phyloP scores from a whole-genome alignment of 1,284 basidiomycete species.

The Sparassis latifolia region DNA sequence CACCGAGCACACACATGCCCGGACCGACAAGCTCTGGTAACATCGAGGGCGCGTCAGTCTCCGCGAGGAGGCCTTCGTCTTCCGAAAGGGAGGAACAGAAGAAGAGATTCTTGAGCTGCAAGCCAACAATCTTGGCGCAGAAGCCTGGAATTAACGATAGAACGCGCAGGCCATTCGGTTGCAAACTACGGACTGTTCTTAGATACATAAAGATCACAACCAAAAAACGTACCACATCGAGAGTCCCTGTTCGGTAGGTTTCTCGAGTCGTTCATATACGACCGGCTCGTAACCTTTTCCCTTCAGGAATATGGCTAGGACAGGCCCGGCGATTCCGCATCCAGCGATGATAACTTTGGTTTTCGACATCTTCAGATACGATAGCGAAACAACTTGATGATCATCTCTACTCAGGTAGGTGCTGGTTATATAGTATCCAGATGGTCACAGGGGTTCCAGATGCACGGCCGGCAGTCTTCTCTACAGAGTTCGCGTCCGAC shows the following conservation, averaged over 20 bases:
- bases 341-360: conserved; percentile 36
- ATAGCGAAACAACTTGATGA: too few relatives aligned
- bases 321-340: conserved; percentile 39
- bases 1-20: conserved; percentile 20
- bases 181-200: conserved; percentile 24
- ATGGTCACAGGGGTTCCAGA: too few relatives aligned
- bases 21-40: conserved; percentile 17
- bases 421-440: too few relatives aligned
- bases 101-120: conserved; percentile 17
- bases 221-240: conserved; percentile 26
- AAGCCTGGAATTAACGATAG: conserved; percentile 35
- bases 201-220: too few relatives aligned
- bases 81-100: conserved; percentile 27
- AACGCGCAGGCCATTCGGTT: conserved; percentile 36
- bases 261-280: conserved; percentile 33
- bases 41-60: conserved; percentile 14
- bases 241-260: conserved; percentile 27
- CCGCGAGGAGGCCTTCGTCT: conserved; percentile 27
- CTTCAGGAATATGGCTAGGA: conserved; percentile 39
- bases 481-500: too few relatives aligned
- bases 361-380: too few relatives aligned
- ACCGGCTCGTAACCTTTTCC: conserved; percentile 34
- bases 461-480: too few relatives aligned
- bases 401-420: too few relatives aligned
- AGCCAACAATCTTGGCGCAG: conserved; percentile 27